Evolutionary conservation across 2,329 filamentous ascomycete species (phyloP), one percentile per base, ranked within the genome.

Genomic region (Trichoderma atroviride): DNA sequence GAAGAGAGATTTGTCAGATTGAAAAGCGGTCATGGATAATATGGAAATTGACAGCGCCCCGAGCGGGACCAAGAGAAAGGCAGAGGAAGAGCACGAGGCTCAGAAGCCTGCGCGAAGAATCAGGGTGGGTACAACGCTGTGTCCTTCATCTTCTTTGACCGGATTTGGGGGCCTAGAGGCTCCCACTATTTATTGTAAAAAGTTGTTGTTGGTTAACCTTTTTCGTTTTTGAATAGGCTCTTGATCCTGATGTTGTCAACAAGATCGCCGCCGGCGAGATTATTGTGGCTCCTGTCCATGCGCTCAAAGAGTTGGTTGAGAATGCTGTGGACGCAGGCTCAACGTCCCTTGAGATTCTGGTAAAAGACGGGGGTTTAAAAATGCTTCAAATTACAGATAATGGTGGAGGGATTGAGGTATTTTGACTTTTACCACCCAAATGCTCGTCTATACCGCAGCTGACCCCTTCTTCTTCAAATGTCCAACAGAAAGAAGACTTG

Each of bases 261-360:
- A 99, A 98, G 80, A 99, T 99, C 74, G 96, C 96, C 0, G 96
- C 96, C 0, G 96, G 96, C 24, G 96, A 99, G 80, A 99, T 99
- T 75, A 99, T 99, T 71, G 94, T 99, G 60, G 95, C 96, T 2
- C 96, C 96, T 0, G 94, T 97, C 33, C 93, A 99, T 79, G 96
- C 96, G 3, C 81, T 99, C 69, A 99, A 99, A 80, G 96, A 99
- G 79, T 84, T 99, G 61, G 94, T 99, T 14, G 96, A 99, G 79
- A 99, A 99, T 75, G 91, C 96, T 4, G 94, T 99, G 19, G 96
- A 99, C 81, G 96, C 96, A n/a, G 95, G 96, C 5, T 92, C 96
- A 3, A 98, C 96, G 0, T 89, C 91, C 2, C 83, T 99, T 57
- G 96, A 99, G 77, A 91, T 99, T 22, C 79, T 97, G 4, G 92